Conservation (phyloP, 75 land plant genomes). For the Chamaecyparis obtusa region DNA sequence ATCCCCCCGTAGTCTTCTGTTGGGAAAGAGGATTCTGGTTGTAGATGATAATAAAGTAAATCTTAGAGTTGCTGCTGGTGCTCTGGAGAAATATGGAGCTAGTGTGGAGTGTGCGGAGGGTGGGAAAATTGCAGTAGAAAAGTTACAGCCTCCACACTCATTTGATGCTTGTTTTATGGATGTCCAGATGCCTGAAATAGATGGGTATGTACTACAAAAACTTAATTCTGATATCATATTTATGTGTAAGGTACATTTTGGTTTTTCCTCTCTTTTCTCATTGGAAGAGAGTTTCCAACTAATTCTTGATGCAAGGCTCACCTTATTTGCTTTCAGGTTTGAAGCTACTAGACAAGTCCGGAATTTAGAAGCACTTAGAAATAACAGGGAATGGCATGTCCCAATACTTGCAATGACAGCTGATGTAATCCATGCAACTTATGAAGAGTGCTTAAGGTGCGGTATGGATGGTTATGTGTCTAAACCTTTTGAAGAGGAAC, state of each 20-base stretch:
- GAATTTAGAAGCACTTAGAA: conserved; percentile 23
- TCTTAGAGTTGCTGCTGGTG: conserved; percentile 63
- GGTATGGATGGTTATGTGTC: conserved; percentile 97
- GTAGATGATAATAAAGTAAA: conserved; percentile 72
- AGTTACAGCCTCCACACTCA: conserved; percentile 53
- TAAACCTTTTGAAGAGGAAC: conserved; percentile 89
- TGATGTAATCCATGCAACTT: conserved; percentile 85
- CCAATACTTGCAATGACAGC: conserved; percentile 97
- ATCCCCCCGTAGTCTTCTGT: conserved; percentile 35
- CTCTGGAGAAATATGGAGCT: conserved; percentile 69
- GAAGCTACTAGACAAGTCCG: conserved; percentile 81
- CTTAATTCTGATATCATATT: not conserved
- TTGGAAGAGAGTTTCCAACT: conserved; percentile 5
- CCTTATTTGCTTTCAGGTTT: conserved; percentile 52
- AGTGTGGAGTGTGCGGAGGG: conserved; percentile 63
- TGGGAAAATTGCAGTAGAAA: conserved; percentile 55
- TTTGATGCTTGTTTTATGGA: conserved; percentile 84
- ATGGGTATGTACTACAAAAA: conserved; percentile 41
- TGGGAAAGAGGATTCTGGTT: conserved; percentile 55
- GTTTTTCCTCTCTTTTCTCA: not conserved
- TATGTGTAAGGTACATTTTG: not conserved
- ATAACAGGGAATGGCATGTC: conserved; percentile 37
- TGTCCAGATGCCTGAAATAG: conserved; percentile 82
- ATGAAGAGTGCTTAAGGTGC: conserved; percentile 68
- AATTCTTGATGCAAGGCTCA: not conserved